Evolutionary conservation across 2,329 filamentous ascomycete genomes (phyloP).

Genomic region (Seiridium cupressi): DNA sequence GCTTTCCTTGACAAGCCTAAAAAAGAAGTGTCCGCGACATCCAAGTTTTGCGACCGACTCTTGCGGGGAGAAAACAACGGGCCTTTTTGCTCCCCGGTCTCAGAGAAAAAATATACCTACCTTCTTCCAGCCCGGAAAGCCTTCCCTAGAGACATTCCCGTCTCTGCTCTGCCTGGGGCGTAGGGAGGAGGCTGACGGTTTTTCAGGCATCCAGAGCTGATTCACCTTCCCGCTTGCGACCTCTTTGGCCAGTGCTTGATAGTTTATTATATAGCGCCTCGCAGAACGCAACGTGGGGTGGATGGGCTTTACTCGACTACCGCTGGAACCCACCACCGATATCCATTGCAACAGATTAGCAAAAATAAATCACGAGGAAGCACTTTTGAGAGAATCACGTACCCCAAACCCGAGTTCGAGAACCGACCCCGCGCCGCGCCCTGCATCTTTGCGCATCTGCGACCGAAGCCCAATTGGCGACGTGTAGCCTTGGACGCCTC

Average conservation of each 20-base stretch:
- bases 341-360: background rate
- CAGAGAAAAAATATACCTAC: background rate
- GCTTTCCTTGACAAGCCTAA: background rate
- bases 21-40: background rate
- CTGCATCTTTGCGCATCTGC: background rate
- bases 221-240: background rate
- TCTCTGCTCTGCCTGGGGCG: background rate
- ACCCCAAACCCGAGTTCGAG: background rate
- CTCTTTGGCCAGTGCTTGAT: background rate
- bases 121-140: background rate
- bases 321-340: conserved; percentile 5
- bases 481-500: background rate
- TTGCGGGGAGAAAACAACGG: background rate
- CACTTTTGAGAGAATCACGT: background rate
- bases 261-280: background rate
- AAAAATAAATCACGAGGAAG: too few relatives aligned
- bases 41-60: conserved; percentile 4
- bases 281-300: background rate
- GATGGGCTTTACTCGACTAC: background rate
- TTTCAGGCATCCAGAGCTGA: background rate
- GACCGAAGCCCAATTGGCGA: background rate
- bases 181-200: background rate
- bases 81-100: background rate
- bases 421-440: too few relatives aligned
- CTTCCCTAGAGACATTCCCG: background rate